These are phyloP conservation scores for Helianthus annuus DNA, from an alignment of 129 eudicot genomes.

Conservation along the genomic window DNA sequence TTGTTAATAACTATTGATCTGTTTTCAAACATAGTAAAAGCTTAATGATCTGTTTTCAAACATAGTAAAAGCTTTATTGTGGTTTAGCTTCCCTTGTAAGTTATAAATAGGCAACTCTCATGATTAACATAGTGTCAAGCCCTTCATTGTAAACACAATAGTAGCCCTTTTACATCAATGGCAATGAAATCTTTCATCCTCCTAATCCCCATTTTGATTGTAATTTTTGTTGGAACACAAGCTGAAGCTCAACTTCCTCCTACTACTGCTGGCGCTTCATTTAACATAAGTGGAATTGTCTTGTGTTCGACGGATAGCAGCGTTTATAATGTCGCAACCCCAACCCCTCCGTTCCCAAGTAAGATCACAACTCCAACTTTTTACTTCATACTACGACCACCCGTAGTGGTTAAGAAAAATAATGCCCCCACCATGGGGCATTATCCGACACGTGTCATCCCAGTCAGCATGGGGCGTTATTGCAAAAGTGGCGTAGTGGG, in stretches of 20 bases:
- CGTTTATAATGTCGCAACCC: constrained; percentile 1
- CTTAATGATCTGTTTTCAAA: not conserved
- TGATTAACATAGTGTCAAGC: constrained; percentile 3
- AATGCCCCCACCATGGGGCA: too few species aligned
- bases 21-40: not conserved
- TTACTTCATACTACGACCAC: not conserved
- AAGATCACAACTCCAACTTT: not conserved
- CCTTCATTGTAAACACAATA: not conserved
- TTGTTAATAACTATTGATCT: not conserved
- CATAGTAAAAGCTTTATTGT: not conserved
- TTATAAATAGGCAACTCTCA: constrained; percentile 24
- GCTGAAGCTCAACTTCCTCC: constrained; percentile 20
- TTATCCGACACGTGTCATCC: too few species aligned
- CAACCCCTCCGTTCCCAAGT: constrained; percentile 22
- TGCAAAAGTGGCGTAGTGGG: too few species aligned
- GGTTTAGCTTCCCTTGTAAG: constrained; percentile 16
- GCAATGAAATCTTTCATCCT: constrained; percentile 9
- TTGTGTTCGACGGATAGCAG: constrained; percentile 18
- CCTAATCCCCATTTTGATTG: constrained; percentile 8
- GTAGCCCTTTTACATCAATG: constrained; percentile 21
- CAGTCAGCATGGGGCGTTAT: too few species aligned
- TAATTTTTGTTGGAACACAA: constrained; percentile 18
- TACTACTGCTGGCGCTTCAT: not conserved
- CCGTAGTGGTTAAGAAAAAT: too few species aligned
- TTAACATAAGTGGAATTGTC: constrained; percentile 15